Base-by-base conservation (phyloP, 176 grass and related monocot genomes). In the Phyllostachys edulis region DNA sequence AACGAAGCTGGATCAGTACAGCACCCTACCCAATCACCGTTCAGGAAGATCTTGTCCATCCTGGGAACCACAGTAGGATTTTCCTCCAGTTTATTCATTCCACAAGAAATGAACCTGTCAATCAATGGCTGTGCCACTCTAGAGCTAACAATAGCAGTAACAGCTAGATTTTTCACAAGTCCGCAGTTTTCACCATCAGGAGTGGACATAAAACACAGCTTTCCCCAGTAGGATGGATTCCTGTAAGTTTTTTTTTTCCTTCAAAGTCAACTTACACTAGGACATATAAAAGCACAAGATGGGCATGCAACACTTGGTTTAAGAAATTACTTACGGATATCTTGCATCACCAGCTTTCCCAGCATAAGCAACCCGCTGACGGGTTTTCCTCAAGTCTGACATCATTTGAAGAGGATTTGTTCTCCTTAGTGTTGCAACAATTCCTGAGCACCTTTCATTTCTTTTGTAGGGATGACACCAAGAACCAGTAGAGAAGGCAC, bases 171-270 rank as follows among this genome's bases (percentile, higher is more conserved):
- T 85, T 98, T 98, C 18, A 95, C 91, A 29, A 98, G 89, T 69
- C 96, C 96, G 89, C 96, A 98, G 70, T 98, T 95, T 82, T 98
- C 96, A 42, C 96, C 93, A 86, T 95, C 96, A 59, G 91, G 89
- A 79, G 96, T 98, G 69, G 96, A 98, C 83, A 98, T 67, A 73
- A 98, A 98, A 85, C 93, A 98, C 69, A 98, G 32, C 46, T 92
- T 98, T 11, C 96, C 96, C 93, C 93, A 98, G 69, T 95, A 98
- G 17, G 96, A 98, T 41, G 96, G 93, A 64, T 95, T 98, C 39
- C 93, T 98, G 85, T 39, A 91, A 49, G 84, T 81, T 63, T n/a
- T 55, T n/a, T 55, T 49, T 72, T 84, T 29, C 29, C 57, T 51
- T 51, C 49, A 51, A 76, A 75, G 64, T 82, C 37, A 90, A 50